Percentiles rank a stretch among this genome's conserved stretches.
Evolutionary conservation across 1,139 yeast genomes (phyloP).

Genomic region (Debaryomyces sp.): DNA sequence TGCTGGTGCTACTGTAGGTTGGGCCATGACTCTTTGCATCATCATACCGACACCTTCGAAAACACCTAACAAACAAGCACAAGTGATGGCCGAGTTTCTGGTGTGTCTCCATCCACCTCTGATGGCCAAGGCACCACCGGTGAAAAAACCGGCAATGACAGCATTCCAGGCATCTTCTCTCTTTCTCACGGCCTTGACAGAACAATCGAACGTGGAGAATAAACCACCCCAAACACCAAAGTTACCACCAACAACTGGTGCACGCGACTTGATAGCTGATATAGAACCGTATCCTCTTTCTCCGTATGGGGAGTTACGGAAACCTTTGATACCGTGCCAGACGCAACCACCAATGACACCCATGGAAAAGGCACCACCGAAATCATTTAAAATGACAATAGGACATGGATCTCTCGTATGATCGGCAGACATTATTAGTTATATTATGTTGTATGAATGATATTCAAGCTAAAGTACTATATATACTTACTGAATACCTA

Average conservation of each 20-base stretch:
- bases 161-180: conserved; percentile 99
- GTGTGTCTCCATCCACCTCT: conserved; percentile 99
- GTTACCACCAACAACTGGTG: conserved; percentile 98
- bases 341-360: conserved; percentile 97
- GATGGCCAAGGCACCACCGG: conserved; percentile 97
- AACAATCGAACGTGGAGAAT: conserved; percentile 93
- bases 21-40: conserved; percentile 90
- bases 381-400: conserved; percentile 89
- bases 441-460: conserved; percentile 20
- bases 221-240: conserved; percentile 99
- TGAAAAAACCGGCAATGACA: conserved; percentile 95
- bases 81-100: conserved; percentile 93
- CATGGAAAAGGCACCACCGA: conserved; percentile 99
- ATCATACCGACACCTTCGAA: conserved; percentile 98
- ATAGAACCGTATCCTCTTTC: conserved; percentile 91
- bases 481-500: neutral
- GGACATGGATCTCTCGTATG: conserved; percentile 99
- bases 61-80: conserved; percentile 95
- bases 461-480: neutral
- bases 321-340: conserved; percentile 99
- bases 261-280: conserved; percentile 91
- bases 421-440: conserved; percentile 79
- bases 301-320: conserved; percentile 96
- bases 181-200: conserved; percentile 91
- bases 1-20: conserved; percentile 81